Evolutionary conservation across 2,329 filamentous ascomycete species (phyloP).

Genomic region (Scorias spongiosa): DNA sequence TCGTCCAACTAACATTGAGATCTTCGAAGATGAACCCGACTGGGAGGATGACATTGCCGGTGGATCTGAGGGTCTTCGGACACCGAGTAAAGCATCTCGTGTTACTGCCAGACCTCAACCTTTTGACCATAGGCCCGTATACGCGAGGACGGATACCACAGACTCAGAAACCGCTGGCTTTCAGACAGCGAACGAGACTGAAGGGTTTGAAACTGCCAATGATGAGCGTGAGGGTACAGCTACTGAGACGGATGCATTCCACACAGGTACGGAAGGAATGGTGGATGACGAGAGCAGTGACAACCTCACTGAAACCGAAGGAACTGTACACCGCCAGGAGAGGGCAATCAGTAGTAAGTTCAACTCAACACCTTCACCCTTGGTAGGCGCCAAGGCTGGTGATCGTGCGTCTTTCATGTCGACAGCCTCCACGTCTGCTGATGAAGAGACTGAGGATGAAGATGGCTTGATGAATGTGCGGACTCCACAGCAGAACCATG

Average conservation of each 20-base stretch:
- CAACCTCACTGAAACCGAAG: conserved; percentile 76
- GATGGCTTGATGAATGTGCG: conserved; percentile 28
- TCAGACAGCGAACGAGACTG: conserved; percentile 58
- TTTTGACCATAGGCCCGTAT: conserved; percentile 38
- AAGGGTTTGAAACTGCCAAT: conserved; percentile 22
- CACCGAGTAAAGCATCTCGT: conserved; percentile 34
- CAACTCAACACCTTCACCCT: conserved; percentile 20
- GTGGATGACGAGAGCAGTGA: conserved; percentile 50
- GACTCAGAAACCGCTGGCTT: conserved; percentile 47
- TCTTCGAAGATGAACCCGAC: conserved; percentile 65
- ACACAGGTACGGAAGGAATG: conserved; percentile 69
- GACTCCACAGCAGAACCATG: conserved; percentile 49
- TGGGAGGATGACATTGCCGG: conserved; percentile 62
- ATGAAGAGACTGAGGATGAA: conserved; percentile 50
- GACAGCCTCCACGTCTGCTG: conserved; percentile 75
- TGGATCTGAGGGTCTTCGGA: conserved; percentile 33
- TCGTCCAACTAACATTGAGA: conserved; percentile 60
- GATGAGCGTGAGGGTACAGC: conserved; percentile 33
- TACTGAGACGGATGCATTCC: conserved; percentile 77
- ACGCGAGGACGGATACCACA: conserved; percentile 33
- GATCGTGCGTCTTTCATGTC: conserved; percentile 62
- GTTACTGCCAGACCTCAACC: conserved; percentile 41
- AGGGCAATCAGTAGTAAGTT: conserved; percentile 8
- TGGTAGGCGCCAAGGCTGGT: conserved; percentile 32
- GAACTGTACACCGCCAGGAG: conserved; percentile 14